Evolutionary conservation across 2,329 filamentous ascomycete species (phyloP), one percentile per base, ranked within the genome.

Genomic region (Fusarium torreyae): DNA sequence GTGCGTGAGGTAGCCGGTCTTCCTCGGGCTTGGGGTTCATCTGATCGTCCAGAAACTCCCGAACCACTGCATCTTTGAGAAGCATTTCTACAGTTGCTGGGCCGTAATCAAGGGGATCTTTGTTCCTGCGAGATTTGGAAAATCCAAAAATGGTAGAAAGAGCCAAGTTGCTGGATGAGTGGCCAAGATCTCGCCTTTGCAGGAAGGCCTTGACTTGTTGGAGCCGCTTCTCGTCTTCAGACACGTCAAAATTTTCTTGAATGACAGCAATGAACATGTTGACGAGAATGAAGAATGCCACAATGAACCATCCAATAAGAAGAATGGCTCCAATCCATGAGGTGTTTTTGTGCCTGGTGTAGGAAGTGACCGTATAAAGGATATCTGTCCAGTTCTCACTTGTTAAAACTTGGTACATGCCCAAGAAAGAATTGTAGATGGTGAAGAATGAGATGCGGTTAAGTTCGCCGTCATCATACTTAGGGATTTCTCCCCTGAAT

Each of bases 261-360:
- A 99, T 99, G 82, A 99, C 96, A 85, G 96, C 96, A 92, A 99
- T 98, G 85, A 99, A 99, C 96, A 99, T 99, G 77, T 98, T 99
- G 83, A 99, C 83, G 66, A 98, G 88, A 81, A 99, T 97, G 77
- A 98, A 95, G 79, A 97, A 98, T 7, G 94, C 88, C 43, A 99
- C 86, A 59, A 97, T 96, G 80, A 97, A 98, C 96, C 96, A 99
- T 71, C 94, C 87, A 68, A 98, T 93, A 72, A 97, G 86, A 74
- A 99, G 98, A 2, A 93, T 86, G 10, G 95, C 94, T 11, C 93
- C 94, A 58, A 98, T 94, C 95, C 96, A 98, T 10, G 92, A 88
- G n/a, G 93, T 97, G 39, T 90, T 85, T 70, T 85, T 88, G 7
- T 77, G 74, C 11, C 85, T 86, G 11, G 92, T 90, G 73, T 89